Evolutionary conservation across 495 filamentous ascomycete genomes (phyloP).

Genomic region (Neohortaea acidophila): DNA sequence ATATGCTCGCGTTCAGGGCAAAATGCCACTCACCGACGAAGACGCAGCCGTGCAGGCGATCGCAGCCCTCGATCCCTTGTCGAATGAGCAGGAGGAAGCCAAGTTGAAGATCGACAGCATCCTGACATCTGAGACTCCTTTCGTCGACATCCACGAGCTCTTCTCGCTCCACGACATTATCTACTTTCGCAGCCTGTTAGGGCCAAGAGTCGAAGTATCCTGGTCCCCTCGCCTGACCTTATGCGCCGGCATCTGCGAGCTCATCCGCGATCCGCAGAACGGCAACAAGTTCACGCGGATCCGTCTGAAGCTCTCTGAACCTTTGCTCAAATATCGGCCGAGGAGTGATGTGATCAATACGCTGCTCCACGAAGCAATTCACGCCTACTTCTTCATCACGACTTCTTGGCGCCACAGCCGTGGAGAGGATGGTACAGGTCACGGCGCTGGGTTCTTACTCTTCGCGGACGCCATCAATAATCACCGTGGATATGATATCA

Average conservation of each 20-base stretch:
- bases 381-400: constrained; percentile 28
- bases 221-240: constrained; percentile 25
- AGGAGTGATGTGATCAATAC: constrained; percentile 24
- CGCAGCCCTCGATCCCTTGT: constrained; percentile 17
- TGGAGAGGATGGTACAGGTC: constrained; percentile 26
- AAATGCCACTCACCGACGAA: constrained; percentile 26
- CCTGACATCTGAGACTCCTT: constrained; percentile 18
- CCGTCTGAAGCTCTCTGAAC: constrained; percentile 24
- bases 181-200: constrained; percentile 24
- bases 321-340: constrained; percentile 25
- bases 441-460: constrained; percentile 24
- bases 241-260: constrained; percentile 28
- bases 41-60: constrained; percentile 24
- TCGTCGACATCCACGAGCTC: constrained; percentile 25
- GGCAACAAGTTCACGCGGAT: constrained; percentile 23
- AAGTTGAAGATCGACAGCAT: constrained; percentile 16
- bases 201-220: constrained; percentile 22
- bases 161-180: constrained; percentile 23
- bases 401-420: constrained; percentile 24
- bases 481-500: constrained; percentile 22
- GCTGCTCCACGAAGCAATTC: constrained; percentile 27
- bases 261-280: constrained; percentile 18
- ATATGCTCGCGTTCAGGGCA: too few relatives aligned
- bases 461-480: constrained; percentile 25
- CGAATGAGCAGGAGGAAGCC: constrained; percentile 17